Base-by-base conservation (phyloP, 495 filamentous ascomycete species). In the Elaphomyces granulatus region DNA sequence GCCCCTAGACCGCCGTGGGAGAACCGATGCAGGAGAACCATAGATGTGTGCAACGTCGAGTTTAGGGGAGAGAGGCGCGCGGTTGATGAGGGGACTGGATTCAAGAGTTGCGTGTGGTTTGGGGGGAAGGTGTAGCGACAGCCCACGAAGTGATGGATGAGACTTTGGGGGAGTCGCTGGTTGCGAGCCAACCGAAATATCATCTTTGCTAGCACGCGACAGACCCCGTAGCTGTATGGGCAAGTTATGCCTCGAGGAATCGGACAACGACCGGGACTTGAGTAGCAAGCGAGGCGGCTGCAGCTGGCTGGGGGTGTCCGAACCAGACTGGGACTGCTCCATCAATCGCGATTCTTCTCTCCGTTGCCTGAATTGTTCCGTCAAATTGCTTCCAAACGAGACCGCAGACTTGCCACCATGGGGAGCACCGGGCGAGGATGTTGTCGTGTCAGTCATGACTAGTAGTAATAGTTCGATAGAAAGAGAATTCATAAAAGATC, bases 1-100 rank as follows among this genome's bases (percentile, higher is more conserved):
- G 20, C 87, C 87, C 17, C 87, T 75, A 4, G 85, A 92, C 36
- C 86, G 77, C 37, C 87, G 71, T 34, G 87, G 87, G 10, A 95
- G 71, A 14, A 87, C 78, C 12, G 83, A 90, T n/a, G 74, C 68
- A 12, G 80, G 78, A 3, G 85, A 85, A 34, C 82, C 81, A 63
- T 90, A 94, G 20, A 76, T 82, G 43, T 82, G 79, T 12, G 79
- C 76, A 42, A 80, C 69, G 50, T 94, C 86, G 31, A 88, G 72
- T 50, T 90, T 84, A 8, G 87, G 87, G 2, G 83, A 90, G 41
- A 88, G 70, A 44, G 87, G 84, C 20, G 71, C 72, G 40, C 75
- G 75, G 49, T 68, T 79, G 41, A 67, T 63, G 36, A 74, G 63
- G 23, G 70, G 63, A n/a, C 73, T 67, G 15, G 75, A 67, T 38